phyloP scores from a whole-genome alignment of 805 yeast genomes.

The Candida suzukii region DNA sequence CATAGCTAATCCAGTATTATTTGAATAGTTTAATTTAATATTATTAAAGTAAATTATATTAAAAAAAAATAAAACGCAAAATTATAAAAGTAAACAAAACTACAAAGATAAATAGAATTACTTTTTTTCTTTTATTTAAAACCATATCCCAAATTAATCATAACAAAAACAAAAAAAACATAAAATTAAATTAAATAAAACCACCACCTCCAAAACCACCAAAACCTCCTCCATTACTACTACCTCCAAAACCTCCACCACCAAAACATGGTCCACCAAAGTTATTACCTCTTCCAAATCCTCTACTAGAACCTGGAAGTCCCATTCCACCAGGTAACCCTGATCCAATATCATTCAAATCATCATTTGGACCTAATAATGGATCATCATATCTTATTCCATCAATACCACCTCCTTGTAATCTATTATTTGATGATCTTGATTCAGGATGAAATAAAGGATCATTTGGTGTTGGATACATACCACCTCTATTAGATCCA shows the following conservation, averaged over 20 bases:
- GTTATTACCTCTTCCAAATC: constrained; percentile 1
- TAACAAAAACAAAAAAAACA: constrained; percentile 5
- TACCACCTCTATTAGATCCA: constrained; percentile 34
- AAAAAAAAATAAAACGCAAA: no score
- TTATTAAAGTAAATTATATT: no score
- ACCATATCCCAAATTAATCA: constrained; percentile 5
- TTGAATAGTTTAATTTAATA: no score
- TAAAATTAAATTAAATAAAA: background rate
- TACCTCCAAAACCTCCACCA: constrained; percentile 10
- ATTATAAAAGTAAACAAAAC: no score
- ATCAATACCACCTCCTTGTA: constrained; percentile 26
- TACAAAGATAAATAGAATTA: no score
- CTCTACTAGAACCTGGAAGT: constrained; percentile 4
- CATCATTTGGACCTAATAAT: constrained; percentile 35
- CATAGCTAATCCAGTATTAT: no score
- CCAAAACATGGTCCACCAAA: constrained; percentile 5
- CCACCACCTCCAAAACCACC: background rate
- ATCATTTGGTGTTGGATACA: constrained; percentile 46
- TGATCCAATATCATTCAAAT: constrained; percentile 34
- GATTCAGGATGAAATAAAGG: constrained; percentile 34
- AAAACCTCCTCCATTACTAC: background rate
- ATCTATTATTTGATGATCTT: constrained; percentile 1
- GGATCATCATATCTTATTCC: constrained; percentile 53
- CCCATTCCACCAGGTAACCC: constrained; percentile 39
- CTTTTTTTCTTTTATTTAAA: no score